A percentile compares a stretch with the other conserved stretches of the same genome.
These are phyloP conservation scores for Puccinia polysora DNA, from an alignment of 1,284 basidiomycete species.

Conservation along the genomic window DNA sequence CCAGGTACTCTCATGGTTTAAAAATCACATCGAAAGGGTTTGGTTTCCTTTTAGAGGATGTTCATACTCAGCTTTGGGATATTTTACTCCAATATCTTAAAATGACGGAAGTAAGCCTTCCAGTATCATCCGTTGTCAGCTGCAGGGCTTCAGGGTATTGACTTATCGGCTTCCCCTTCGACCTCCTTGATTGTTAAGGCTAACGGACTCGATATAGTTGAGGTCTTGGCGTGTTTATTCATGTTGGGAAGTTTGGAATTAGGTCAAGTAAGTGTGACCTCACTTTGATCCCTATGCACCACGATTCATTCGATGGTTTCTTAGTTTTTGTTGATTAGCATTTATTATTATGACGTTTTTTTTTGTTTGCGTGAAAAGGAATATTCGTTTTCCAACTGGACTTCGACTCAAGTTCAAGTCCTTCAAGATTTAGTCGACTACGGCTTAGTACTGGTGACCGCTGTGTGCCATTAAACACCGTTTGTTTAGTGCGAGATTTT, in stretches of 20 bases:
- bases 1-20: slow-evolving; percentile 56
- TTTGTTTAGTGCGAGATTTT: background rate
- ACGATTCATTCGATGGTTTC: too few relatives aligned
- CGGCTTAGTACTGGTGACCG: slow-evolving; percentile 70
- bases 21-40: slow-evolving; percentile 94
- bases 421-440: slow-evolving; percentile 89
- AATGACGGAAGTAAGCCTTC: slow-evolving; percentile 65
- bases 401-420: slow-evolving; percentile 76
- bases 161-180: background rate
- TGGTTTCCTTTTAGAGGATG: slow-evolving; percentile 90
- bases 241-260: slow-evolving; percentile 92
- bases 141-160: background rate
- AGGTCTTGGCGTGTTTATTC: slow-evolving; percentile 88
- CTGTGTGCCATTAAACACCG: slow-evolving; percentile 1
- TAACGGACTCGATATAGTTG: slow-evolving; percentile 82
- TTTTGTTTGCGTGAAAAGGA: slow-evolving; percentile 58
- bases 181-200: slow-evolving; percentile 58
- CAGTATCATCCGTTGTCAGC: background rate
- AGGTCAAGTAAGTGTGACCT: slow-evolving; percentile 62
- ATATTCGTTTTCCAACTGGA: slow-evolving; percentile 78
- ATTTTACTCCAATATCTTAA: slow-evolving; percentile 82
- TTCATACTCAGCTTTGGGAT: slow-evolving; percentile 98
- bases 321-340: too few relatives aligned
- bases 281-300: too few relatives aligned
- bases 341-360: too few relatives aligned